Evolutionary conservation across 257 asterid genomes (phyloP).

Genomic region (Fraxinus excelsior): DNA sequence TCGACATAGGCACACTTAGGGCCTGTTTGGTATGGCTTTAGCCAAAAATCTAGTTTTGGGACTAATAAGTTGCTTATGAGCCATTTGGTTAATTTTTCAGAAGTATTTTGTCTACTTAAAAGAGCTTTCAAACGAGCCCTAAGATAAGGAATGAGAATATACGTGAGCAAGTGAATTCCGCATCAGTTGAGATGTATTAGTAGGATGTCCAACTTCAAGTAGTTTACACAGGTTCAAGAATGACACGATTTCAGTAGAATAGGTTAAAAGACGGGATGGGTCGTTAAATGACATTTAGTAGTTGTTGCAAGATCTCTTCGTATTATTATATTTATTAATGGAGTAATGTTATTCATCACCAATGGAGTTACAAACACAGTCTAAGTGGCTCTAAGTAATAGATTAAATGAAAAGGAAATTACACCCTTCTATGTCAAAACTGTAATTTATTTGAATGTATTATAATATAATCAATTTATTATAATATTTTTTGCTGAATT

Average conservation of each 20-base stretch:
- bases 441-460: background rate
- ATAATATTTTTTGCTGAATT: background rate
- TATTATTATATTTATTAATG: too few species aligned
- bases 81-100: background rate
- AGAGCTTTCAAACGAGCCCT: too few species aligned
- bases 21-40: background rate
- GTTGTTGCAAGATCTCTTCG: too few species aligned
- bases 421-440: constrained; percentile 12
- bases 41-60: background rate
- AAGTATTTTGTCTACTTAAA: background rate
- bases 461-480: background rate
- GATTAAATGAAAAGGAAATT: constrained; percentile 25
- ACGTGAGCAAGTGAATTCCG: too few species aligned
- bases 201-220: too few species aligned
- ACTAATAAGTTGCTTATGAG: background rate
- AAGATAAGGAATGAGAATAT: too few species aligned
- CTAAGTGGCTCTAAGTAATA: too few species aligned
- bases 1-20: background rate
- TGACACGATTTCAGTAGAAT: background rate
- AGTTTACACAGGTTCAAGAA: too few species aligned
- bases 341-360: too few species aligned
- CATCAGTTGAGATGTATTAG: too few species aligned
- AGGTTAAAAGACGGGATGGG: background rate
- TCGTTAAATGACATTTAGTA: too few species aligned
- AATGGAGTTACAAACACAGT: too few species aligned